Percentiles rank a stretch among this genome's conserved stretches.
Evolutionary conservation across 2,329 filamentous ascomycete genomes (phyloP).

Genomic region (Diaporthe nobilis): DNA sequence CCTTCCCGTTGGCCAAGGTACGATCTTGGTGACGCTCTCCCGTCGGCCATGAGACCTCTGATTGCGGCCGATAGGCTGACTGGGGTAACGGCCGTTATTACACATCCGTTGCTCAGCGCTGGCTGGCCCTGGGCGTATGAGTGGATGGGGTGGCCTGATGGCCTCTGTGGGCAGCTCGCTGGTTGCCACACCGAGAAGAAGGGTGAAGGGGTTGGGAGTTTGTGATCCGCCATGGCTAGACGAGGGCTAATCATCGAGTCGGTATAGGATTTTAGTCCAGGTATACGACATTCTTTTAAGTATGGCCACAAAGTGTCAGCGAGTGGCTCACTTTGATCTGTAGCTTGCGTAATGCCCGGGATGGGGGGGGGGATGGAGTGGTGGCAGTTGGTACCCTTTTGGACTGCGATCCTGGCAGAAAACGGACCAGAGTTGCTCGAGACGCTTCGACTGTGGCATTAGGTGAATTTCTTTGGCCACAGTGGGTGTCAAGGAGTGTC

Average conservation of each 20-base stretch:
- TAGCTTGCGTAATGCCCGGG: too few species aligned
- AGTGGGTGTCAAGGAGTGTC: too few species aligned
- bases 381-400: not conserved
- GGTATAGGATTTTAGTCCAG: too few species aligned
- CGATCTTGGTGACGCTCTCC: not conserved
- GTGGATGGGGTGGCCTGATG: not conserved
- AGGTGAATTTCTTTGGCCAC: too few species aligned
- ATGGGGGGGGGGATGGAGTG: not conserved
- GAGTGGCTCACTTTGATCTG: not conserved
- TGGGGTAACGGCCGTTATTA: not conserved
- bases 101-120: not conserved
- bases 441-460: not conserved
- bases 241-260: not conserved
- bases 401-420: too few species aligned
- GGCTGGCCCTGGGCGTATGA: not conserved
- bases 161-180: not conserved
- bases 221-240: not conserved
- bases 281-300: too few species aligned
- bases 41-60: not conserved
- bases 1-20: conserved; percentile 3
- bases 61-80: conserved; percentile 5
- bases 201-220: not conserved
- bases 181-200: too few species aligned
- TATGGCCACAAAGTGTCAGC: not conserved
- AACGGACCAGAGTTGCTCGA: too few species aligned